phyloP scores from a whole-genome alignment of 306 rosid genomes.

The Glycine tomentella region DNA sequence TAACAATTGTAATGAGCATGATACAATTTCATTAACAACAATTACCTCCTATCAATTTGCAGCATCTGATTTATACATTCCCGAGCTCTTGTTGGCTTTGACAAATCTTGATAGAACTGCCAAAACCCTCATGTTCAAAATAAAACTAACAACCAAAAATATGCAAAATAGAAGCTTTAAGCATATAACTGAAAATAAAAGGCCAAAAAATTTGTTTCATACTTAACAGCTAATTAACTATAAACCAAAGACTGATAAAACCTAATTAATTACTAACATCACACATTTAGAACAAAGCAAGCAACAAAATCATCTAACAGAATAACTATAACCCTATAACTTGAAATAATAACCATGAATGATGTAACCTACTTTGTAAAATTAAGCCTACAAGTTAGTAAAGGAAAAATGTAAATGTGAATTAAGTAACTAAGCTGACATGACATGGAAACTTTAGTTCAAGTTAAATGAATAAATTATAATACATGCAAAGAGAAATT shows the following conservation, averaged over 20 bases:
- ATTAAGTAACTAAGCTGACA: too few species aligned
- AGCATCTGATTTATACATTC: slow-evolving; percentile 74
- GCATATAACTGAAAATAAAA: too few species aligned
- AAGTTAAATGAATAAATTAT: too few species aligned
- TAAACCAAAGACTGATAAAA: slow-evolving; percentile 10
- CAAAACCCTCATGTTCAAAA: slow-evolving; percentile 42
- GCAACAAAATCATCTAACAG: too few species aligned
- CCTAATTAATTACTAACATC: slow-evolving; percentile 30
- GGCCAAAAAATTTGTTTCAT: background rate
- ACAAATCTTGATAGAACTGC: slow-evolving; percentile 65
- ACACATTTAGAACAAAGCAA: slow-evolving; percentile 16
- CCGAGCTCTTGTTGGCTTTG: slow-evolving; percentile 69
- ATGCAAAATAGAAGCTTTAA: too few species aligned
- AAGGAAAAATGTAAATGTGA: too few species aligned
- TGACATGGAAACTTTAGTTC: too few species aligned
- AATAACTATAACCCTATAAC: slow-evolving; percentile 17
- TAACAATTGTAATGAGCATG: slow-evolving; percentile 31
- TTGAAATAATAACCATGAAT: slow-evolving; percentile 4
- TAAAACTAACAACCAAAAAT: too few species aligned
- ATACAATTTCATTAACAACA: slow-evolving; percentile 45
- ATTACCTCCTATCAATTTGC: slow-evolving; percentile 81
- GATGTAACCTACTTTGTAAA: too few species aligned
- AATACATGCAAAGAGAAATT: too few species aligned
- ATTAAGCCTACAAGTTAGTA: too few species aligned
- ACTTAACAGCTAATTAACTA: slow-evolving; percentile 3